Conservation (phyloP, 1,284 basidiomycete species). For the Mycena citricolor region DNA sequence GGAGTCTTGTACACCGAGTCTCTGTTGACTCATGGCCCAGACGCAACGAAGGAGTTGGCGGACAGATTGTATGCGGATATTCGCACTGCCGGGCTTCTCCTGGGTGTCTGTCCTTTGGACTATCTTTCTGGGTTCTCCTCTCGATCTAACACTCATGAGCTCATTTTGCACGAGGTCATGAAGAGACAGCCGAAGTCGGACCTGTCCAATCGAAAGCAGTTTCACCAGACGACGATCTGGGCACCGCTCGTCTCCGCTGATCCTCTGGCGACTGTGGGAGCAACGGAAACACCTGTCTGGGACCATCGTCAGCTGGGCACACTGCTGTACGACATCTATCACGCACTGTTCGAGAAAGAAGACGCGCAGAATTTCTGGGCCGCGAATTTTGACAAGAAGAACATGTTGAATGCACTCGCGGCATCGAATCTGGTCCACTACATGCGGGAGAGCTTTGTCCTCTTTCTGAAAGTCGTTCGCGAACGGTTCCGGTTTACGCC, state of each 20-base stretch:
- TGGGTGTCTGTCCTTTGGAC: slow-evolving; percentile 41
- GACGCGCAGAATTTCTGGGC: slow-evolving; percentile 26
- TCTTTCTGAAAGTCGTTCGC: slow-evolving; percentile 38
- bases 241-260: slow-evolving; percentile 35
- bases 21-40: slow-evolving; percentile 30
- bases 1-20: slow-evolving; percentile 45
- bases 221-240: slow-evolving; percentile 46
- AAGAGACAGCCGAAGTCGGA: not conserved
- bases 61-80: slow-evolving; percentile 40
- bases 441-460: slow-evolving; percentile 43
- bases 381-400: slow-evolving; percentile 23
- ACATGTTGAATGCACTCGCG: slow-evolving; percentile 24
- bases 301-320: slow-evolving; percentile 37
- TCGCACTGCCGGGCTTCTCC: slow-evolving; percentile 38
- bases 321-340: slow-evolving; percentile 45
- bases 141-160: slow-evolving; percentile 44
- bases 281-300: slow-evolving; percentile 24
- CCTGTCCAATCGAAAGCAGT: slow-evolving; percentile 31
- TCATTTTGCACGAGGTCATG: slow-evolving; percentile 24
- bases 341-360: slow-evolving; percentile 40
- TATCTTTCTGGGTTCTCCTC: slow-evolving; percentile 43
- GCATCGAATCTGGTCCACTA: slow-evolving; percentile 39
- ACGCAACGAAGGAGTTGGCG: slow-evolving; percentile 35
- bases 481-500: slow-evolving; percentile 28
- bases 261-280: slow-evolving; percentile 1